These are phyloP conservation scores for Paracorniculantispora psalliotae DNA, from an alignment of 2,329 filamentous ascomycete species.

Conservation along the genomic window DNA sequence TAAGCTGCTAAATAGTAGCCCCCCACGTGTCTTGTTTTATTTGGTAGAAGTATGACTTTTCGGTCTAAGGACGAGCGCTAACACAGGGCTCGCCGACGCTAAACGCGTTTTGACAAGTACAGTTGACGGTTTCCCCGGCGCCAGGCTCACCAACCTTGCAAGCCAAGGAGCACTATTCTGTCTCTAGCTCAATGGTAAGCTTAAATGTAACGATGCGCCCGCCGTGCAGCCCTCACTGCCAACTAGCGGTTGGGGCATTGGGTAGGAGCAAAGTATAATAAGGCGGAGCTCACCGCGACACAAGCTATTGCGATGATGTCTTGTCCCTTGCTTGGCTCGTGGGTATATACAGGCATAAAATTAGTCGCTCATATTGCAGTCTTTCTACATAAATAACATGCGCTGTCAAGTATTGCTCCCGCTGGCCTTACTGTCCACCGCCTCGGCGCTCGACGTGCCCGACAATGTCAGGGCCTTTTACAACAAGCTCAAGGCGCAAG, in stretches of 20 bases:
- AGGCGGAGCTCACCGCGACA: too few species aligned
- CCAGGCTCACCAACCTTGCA: neutral
- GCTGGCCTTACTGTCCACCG: neutral
- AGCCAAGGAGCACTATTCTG: neutral
- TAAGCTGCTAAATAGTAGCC: neutral
- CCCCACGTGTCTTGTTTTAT: neutral
- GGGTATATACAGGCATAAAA: too few species aligned
- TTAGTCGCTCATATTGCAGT: too few species aligned
- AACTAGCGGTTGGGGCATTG: too few species aligned
- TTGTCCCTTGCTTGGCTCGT: too few species aligned
- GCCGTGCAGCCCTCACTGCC: too few species aligned
- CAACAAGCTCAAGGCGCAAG: neutral
- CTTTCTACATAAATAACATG: neutral
- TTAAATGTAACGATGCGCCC: neutral
- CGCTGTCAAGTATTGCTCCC: neutral
- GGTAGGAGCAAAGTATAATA: too few species aligned
- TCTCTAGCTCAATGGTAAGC: neutral
- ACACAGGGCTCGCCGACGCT: neutral
- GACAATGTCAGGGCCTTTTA: neutral
- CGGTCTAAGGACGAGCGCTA: neutral
- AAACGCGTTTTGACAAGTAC: neutral
- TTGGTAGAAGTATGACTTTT: neutral
- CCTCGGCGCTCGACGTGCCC: neutral
- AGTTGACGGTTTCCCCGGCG: neutral
- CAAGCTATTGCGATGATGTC: too few species aligned